A percentile compares a stretch with the other conserved stretches of the same genome.
Conservation (phyloP, 2,329 filamentous ascomycete genomes). For the Alternaria brassicicola region DNA sequence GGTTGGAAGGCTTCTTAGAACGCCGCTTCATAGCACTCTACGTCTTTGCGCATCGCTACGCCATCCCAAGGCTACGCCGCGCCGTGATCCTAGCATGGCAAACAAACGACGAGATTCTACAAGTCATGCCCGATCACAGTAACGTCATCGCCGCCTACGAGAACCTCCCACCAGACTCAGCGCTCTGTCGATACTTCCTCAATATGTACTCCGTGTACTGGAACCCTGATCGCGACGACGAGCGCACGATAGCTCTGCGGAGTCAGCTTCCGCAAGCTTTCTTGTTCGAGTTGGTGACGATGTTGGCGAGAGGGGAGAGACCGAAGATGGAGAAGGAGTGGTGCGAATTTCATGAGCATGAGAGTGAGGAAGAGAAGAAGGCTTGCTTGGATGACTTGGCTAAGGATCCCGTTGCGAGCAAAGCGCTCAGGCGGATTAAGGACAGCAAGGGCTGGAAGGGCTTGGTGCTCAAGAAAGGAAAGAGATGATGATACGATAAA, state of each 20-base stretch:
- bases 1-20: slow-evolving; percentile 46
- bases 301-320: slow-evolving; percentile 40
- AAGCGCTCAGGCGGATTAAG: slow-evolving; percentile 40
- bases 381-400: slow-evolving; percentile 39
- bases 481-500: slow-evolving; percentile 25
- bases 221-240: slow-evolving; percentile 44
- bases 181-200: slow-evolving; percentile 44
- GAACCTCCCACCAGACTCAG: slow-evolving; percentile 36
- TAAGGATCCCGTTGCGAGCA: slow-evolving; percentile 38
- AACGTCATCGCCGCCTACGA: slow-evolving; percentile 47
- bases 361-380: slow-evolving; percentile 42
- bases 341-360: slow-evolving; percentile 48
- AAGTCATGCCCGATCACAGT: slow-evolving; percentile 47
- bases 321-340: slow-evolving; percentile 47
- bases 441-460: slow-evolving; percentile 48
- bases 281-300: slow-evolving; percentile 43
- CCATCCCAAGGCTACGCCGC: slow-evolving; percentile 41
- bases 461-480: slow-evolving; percentile 46
- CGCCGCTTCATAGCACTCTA: slow-evolving; percentile 46
- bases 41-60: slow-evolving; percentile 42
- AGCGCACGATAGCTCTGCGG: slow-evolving; percentile 37
- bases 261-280: slow-evolving; percentile 45
- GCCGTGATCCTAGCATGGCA: slow-evolving; percentile 45
- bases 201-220: slow-evolving; percentile 48
- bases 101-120: slow-evolving; percentile 45